Evolutionary conservation across 2,329 filamentous ascomycete genomes (phyloP), one percentile per base, ranked within the genome.

Genomic region (Diaporthe destruens): DNA sequence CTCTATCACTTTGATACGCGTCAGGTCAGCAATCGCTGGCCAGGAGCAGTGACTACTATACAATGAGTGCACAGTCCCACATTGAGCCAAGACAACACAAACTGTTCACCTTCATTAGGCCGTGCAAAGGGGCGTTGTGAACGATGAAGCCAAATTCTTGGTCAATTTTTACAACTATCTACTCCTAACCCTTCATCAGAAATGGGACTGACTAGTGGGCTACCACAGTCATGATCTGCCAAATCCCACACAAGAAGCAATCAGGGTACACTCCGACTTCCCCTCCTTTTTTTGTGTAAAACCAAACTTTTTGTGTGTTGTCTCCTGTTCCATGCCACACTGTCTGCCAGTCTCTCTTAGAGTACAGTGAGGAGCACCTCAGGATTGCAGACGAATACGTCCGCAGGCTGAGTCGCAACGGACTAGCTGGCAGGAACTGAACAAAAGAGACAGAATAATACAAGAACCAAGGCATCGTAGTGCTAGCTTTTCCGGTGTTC

Each of bases 281-380:
- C 32, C 53, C 29, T 66, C 3, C n/a, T 25, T 1, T 23, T 51
- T 25, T 53, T 39, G 61, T 66, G 51, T 47, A 53, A 36, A 66
- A 39, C 23, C 32, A 53, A 39, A 66, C 39, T 32, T 66, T 66
- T 65, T 39, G 20, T 65, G 42, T 66, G 61, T 23, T 66, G 61
- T 23, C 7, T 32, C 57, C n/a, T 25, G 61, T 51, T 25, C 18
- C 61, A 66, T 39, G 29, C 47, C 61, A 53, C 32, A 14, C 18
- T 39, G 36, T 25, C 32, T 12, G 32, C 20, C 61, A 53, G 61
- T 29, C n/a, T 34, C 16, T 23, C 20, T 25, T 39, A 3, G 5
- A 36, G n/a, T 4, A 39, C 2, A 34, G 42, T 20, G 44, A 65
- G 61, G 20, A 25, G 2, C 6, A 25, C 6, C 32, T 34, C 47